Evolutionary conservation across 495 filamentous ascomycete genomes (phyloP).

Genomic region (Chaetomium tenue): DNA sequence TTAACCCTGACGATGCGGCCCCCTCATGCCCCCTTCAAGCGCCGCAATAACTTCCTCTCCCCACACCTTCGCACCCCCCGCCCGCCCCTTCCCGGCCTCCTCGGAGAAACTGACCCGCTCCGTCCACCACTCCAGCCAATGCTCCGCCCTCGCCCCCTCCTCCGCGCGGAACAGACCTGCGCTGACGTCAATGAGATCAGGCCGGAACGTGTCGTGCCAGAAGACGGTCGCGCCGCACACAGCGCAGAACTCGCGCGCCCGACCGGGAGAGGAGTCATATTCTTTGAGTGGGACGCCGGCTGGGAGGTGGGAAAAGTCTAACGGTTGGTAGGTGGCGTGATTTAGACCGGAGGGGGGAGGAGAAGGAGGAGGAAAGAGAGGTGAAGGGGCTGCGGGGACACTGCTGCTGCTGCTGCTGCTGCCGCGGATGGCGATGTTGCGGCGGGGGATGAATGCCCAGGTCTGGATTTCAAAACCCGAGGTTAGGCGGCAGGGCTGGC

Average conservation of each 20-base stretch:
- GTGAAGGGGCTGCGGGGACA: too few species aligned
- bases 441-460: slow-evolving; percentile 66
- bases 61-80: slow-evolving; percentile 34
- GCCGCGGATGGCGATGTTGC: slow-evolving; percentile 53
- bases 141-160: slow-evolving; percentile 53
- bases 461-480: slow-evolving; percentile 66
- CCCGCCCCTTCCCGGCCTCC: slow-evolving; percentile 48
- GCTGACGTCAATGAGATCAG: slow-evolving; percentile 63
- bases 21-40: slow-evolving; percentile 34
- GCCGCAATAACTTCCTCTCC: slow-evolving; percentile 38
- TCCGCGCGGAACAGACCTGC: slow-evolving; percentile 56
- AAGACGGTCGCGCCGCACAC: slow-evolving; percentile 66
- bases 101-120: slow-evolving; percentile 61
- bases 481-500: slow-evolving; percentile 58
- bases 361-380: too few species aligned
- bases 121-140: slow-evolving; percentile 61
- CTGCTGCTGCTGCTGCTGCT: slow-evolving; percentile 49
- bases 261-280: slow-evolving; percentile 55
- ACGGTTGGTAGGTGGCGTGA: slow-evolving; percentile 19
- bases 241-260: slow-evolving; percentile 62
- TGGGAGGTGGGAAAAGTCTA: slow-evolving; percentile 46
- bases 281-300: slow-evolving; percentile 42
- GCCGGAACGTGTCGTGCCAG: slow-evolving; percentile 58
- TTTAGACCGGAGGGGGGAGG: not conserved
- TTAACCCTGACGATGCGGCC: not conserved